These are phyloP conservation scores for Dicorynia guianensis DNA, from an alignment of 306 rosid species.

Conservation along the genomic window DNA sequence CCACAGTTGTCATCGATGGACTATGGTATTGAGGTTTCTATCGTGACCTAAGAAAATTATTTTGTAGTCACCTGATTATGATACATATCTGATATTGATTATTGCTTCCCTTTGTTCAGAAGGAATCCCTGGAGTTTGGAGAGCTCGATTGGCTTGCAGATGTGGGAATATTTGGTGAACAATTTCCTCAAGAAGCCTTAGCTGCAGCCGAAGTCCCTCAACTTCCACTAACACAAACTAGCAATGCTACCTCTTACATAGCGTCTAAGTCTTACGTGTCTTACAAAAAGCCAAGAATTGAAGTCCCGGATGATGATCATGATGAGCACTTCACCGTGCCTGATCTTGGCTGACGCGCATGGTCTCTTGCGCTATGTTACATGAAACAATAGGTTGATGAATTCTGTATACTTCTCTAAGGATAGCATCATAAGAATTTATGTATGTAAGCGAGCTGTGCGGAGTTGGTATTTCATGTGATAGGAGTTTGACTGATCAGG, in stretches of 20 bases:
- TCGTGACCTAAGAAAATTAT: background rate
- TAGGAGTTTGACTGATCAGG: slow-evolving; percentile 30
- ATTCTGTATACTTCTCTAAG: slow-evolving; percentile 42
- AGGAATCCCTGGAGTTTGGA: background rate
- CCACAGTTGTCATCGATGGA: background rate
- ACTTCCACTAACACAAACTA: slow-evolving; percentile 63
- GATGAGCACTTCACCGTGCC: slow-evolving; percentile 92
- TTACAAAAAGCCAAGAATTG: slow-evolving; percentile 83
- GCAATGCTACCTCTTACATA: slow-evolving; percentile 53
- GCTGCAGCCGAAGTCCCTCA: slow-evolving; percentile 98
- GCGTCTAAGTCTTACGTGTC: slow-evolving; percentile 59
- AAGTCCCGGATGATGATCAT: slow-evolving; percentile 67
- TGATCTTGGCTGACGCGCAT: slow-evolving; percentile 73
- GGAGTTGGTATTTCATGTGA: slow-evolving; percentile 35
- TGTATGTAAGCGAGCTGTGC: slow-evolving; percentile 40
- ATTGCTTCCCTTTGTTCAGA: background rate
- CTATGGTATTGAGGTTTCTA: background rate
- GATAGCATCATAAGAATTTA: slow-evolving; percentile 29
- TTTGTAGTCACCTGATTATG: background rate
- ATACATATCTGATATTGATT: background rate
- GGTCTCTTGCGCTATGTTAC: background rate
- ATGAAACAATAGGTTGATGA: slow-evolving; percentile 30
- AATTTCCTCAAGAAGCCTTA: slow-evolving; percentile 64
- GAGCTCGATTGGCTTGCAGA: slow-evolving; percentile 82
- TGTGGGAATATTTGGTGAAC: slow-evolving; percentile 73